Evolutionary conservation across 106 monocot species (phyloP), one percentile per base, ranked within the genome.

Genomic region (Phalaenopsis aphrodite): DNA sequence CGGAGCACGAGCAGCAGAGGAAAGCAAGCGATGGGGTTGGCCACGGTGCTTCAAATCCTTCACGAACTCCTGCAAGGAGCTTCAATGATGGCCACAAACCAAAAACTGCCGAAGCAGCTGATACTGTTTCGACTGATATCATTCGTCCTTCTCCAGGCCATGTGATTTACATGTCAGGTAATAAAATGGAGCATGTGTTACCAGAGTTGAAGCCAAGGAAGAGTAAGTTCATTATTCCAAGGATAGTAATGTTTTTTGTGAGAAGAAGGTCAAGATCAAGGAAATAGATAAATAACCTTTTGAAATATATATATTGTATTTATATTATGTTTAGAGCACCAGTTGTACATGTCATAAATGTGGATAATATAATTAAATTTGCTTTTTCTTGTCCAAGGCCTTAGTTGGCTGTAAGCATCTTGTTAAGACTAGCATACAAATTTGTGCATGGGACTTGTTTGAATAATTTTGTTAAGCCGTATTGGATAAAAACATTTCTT

Each of bases 1-100:
- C 81, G 17, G 81, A 81, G 75, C 74, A 81, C 55, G 81, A 61
- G 36, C 81, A 81, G 61, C 75, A 64, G 58, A 83, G 82, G 55
- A 83, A 67, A 78, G 82, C 78, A 16, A 57, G 56, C 14, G 71
- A 73, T 73, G 78, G 47, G 30, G 30, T 0, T 30, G 57, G 72
- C 42, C 41, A 45, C 42, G 61, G 7, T 77, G 46, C 77, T 55
- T 5, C 9, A 21, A 71, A 55, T 68, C 56, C 83, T 78, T 72
- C 83, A 57, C 78, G 56, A 37, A 78, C 77, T 58, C 78, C 78
- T 17, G 19, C 78, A 21, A 83, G 30, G 55, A 77, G 77, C 42
- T 78, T 77, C 41, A 77, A 78, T 41, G 43, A 74, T 74, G 18
- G 8, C 18, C 41, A 4, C 38, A 7, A 43, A 74, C 8, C 41